phyloP scores from a whole-genome alignment of 768 basidiomycete species.

The Lactifluus piperatus region DNA sequence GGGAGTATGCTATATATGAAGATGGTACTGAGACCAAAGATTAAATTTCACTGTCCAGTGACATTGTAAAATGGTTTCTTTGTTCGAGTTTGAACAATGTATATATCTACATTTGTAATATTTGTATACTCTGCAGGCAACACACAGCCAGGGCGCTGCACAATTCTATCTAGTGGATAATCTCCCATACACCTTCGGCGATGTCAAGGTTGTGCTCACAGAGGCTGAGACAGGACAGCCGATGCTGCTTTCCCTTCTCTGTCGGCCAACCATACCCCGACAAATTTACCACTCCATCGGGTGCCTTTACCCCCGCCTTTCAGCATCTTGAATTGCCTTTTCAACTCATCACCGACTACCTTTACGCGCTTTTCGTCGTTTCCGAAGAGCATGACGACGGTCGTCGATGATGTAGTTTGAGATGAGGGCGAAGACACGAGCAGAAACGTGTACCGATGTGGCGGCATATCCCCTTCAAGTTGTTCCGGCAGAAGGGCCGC shows the following conservation, averaged over 20 bases:
- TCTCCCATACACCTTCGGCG: neutral
- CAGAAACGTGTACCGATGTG: conserved; percentile 35
- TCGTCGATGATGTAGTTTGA: conserved; percentile 41
- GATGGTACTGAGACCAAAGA: conserved; percentile 4
- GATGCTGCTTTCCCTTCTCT: conserved; percentile 34
- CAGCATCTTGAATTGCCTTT: conserved; percentile 41
- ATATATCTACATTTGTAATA: conserved; percentile 8
- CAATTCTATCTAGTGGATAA: conserved; percentile 1
- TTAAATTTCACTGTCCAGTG: neutral
- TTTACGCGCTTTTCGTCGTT: conserved; percentile 54
- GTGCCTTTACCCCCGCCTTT: conserved; percentile 75
- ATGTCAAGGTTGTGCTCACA: neutral
- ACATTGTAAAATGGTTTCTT: neutral
- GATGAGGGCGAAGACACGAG: conserved; percentile 55
- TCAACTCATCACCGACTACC: conserved; percentile 47
- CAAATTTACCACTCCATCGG: conserved; percentile 69
- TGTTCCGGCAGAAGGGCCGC: conserved; percentile 22
- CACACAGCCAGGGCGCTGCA: neutral
- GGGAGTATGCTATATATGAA: conserved; percentile 16
- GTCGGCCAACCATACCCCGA: conserved; percentile 50
- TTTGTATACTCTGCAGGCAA: conserved; percentile 5
- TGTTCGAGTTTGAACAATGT: neutral
- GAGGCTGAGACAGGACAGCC: neutral
- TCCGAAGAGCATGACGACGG: conserved; percentile 51
- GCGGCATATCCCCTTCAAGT: conserved; percentile 21